A percentile compares a stretch with the other conserved stretches of the same genome.
These are phyloP conservation scores for Calocybe cyanea DNA, from an alignment of 768 basidiomycete genomes.

Conservation along the genomic window DNA sequence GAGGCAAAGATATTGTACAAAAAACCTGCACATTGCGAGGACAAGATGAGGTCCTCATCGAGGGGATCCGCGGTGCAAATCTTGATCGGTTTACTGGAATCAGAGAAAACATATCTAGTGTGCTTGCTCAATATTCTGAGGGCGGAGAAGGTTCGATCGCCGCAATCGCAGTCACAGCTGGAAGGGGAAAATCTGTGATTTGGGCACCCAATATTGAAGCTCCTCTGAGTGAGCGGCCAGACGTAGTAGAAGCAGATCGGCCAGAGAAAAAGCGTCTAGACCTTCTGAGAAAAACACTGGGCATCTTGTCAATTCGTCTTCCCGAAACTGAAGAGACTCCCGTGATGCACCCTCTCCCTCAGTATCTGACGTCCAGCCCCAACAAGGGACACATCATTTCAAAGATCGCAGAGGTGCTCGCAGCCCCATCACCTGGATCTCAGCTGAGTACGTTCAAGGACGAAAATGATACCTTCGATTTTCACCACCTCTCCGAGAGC, in stretches of 20 bases:
- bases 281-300: constrained; percentile 29
- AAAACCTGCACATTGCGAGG: constrained; percentile 16
- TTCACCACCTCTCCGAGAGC: constrained; percentile 40
- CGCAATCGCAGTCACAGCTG: constrained; percentile 31
- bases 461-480: constrained; percentile 65
- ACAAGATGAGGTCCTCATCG: constrained; percentile 21
- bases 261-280: constrained; percentile 21
- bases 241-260: constrained; percentile 8
- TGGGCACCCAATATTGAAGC: constrained; percentile 61
- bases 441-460: constrained; percentile 49
- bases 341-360: constrained; percentile 48
- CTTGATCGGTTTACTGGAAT: constrained; percentile 27
- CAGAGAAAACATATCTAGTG: constrained; percentile 18
- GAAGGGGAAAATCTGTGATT: constrained; percentile 46
- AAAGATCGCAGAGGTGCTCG: constrained; percentile 33
- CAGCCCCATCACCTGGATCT: constrained; percentile 24
- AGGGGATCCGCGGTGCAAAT: constrained; percentile 25
- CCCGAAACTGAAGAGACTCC: constrained; percentile 33
- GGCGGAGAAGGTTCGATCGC: constrained; percentile 23
- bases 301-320: constrained; percentile 34
- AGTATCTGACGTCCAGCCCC: constrained; percentile 51
- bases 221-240: too few species aligned
- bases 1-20: constrained; percentile 6
- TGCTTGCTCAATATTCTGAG: constrained; percentile 29
- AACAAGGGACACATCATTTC: constrained; percentile 37